These are phyloP conservation scores for Blattamonas nauphoetae DNA, from an alignment of 78 protist genomes.

Conservation along the genomic window DNA sequence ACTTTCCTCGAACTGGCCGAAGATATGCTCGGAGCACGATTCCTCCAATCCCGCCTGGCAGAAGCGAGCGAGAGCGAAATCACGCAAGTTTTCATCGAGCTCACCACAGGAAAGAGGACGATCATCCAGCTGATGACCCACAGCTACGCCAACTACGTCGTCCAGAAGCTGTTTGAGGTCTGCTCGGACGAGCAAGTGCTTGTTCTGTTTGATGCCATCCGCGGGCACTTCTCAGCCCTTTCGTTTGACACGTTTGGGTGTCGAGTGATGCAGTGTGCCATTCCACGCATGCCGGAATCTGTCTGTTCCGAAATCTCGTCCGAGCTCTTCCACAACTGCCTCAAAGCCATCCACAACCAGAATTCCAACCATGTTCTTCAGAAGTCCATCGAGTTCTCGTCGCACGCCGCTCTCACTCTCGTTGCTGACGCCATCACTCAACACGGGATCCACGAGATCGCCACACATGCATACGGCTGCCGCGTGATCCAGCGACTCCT, in stretches of 20 bases:
- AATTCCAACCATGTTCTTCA: constrained; percentile 30
- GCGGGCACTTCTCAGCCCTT: neutral
- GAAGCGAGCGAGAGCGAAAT: neutral
- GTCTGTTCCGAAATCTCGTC: neutral
- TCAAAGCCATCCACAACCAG: neutral
- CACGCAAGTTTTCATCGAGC: neutral
- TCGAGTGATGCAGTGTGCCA: neutral
- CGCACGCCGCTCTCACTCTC: neutral
- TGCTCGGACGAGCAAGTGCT: neutral
- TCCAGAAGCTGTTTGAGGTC: neutral
- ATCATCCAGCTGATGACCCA: neutral
- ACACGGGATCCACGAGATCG: neutral
- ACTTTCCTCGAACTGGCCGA: neutral
- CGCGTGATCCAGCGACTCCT: constrained; percentile 19
- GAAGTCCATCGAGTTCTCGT: neutral
- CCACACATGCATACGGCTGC: constrained; percentile 26
- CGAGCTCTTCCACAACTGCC: neutral
- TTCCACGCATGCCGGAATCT: neutral
- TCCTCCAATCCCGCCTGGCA: neutral
- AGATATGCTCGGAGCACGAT: constrained; percentile 17
- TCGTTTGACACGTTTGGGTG: constrained; percentile 9
- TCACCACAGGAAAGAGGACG: neutral
- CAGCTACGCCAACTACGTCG: neutral
- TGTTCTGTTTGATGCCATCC: neutral
- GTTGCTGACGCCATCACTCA: constrained; percentile 1